Base-by-base conservation (phyloP, 129 eudicot species). In the Lactuca sativa region DNA sequence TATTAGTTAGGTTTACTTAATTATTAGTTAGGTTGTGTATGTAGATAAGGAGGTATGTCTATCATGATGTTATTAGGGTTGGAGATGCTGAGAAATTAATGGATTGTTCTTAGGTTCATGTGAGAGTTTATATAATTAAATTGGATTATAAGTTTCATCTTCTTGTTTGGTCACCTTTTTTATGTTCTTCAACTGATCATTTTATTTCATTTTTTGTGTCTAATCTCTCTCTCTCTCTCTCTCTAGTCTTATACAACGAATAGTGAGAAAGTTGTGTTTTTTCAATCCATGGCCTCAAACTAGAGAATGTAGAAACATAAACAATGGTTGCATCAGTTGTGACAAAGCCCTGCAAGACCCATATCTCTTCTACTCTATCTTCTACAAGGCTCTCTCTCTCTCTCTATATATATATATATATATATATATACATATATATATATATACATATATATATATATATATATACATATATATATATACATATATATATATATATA, bases 41-140 rank as follows among this genome's bases (percentile, higher is more conserved):
- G 41, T 75, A 92, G 98, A 85, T 86, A 78, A 79, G 96, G 48
- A 86, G 95, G 81, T 89, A 92, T 85, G 86, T 92, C 62, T 89
- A 92, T 57, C 87, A 83, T 66, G 92, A 84, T 75, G 98, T 92
- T 17, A 70, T 92, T 2, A 84, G 89, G 75, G 74, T 89, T 2
- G 67, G 56, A 52, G 95, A 92, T 83, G 98, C 96, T 59, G 88
- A 81, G 73, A 89, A 85, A 65, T 64, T 92, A 37, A 79, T 92
- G 85, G 86, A 92, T 12, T 92, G 98, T 68, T 77, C 80, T 56
- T 71, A 41, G 18, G 90, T 92, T 77, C 98, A 92, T 79, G 98
- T 92, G 64, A 81, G 64, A 81, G 89, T 72, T 3, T 25, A 4
- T 4, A 0, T 62, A 32, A 36, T 15, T 57, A 15, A 30, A 9